Evolutionary conservation across 2,329 filamentous ascomycete species (phyloP).

Genomic region (Amesomyces nigricolor): DNA sequence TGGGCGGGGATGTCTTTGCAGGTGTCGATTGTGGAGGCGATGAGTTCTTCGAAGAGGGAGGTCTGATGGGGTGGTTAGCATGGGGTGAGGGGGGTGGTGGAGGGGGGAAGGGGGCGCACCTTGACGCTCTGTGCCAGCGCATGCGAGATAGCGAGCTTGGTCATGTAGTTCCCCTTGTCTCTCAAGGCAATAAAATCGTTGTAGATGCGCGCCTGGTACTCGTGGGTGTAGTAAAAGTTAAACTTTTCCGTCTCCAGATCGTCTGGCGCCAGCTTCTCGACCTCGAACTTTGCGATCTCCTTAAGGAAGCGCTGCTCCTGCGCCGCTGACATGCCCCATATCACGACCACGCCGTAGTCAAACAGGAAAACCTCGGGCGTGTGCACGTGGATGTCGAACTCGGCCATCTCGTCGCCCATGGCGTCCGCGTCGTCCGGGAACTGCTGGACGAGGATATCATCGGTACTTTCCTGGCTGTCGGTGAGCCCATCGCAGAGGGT

Average conservation of each 20-base stretch:
- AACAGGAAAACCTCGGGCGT: conserved; percentile 95
- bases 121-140: conserved; percentile 94
- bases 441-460: conserved; percentile 27
- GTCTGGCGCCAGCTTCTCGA: conserved; percentile 79
- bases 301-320: conserved; percentile 90
- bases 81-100: not conserved
- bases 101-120: conserved; percentile 36
- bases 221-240: conserved; percentile 98
- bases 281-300: conserved; percentile 90
- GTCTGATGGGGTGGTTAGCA: conserved; percentile 49
- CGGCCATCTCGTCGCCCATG: conserved; percentile 44
- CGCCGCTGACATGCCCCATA: conserved; percentile 93
- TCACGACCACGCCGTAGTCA: conserved; percentile 94
- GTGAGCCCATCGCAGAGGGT: conserved; percentile 27
- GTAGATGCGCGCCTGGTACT: conserved; percentile 98
- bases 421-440: conserved; percentile 31
- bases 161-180: conserved; percentile 97
- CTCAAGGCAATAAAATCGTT: conserved; percentile 97
- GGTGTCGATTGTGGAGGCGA: conserved; percentile 86
- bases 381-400: conserved; percentile 84
- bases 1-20: conserved; percentile 91
- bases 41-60: conserved; percentile 90
- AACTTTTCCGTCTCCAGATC: conserved; percentile 95
- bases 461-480: conserved; percentile 27
- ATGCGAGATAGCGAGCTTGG: conserved; percentile 92